phyloP scores from a whole-genome alignment of 2,329 filamentous ascomycete species.

The Fusarium tuaranense region DNA sequence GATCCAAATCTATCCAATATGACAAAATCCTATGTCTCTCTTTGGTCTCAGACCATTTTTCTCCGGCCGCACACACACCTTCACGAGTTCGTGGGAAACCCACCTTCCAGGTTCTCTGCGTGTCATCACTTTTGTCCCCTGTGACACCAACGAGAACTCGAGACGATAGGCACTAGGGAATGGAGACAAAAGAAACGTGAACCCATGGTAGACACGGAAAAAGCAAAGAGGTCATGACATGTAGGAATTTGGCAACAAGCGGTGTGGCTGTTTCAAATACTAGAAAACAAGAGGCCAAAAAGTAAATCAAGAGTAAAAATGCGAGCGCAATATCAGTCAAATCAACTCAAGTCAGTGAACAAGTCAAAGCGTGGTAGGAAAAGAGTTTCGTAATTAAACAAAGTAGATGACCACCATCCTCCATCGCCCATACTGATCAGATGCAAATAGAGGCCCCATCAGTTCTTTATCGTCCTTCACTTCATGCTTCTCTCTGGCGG shows the following conservation, averaged over 20 bases:
- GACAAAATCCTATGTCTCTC: neutral
- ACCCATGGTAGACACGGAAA: constrained; percentile 22
- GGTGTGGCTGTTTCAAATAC: constrained; percentile 6
- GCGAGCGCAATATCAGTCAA: constrained; percentile 14
- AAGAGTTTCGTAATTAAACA: constrained; percentile 63
- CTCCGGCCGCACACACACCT: neutral
- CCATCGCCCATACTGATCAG: constrained; percentile 47
- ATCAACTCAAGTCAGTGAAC: constrained; percentile 5
- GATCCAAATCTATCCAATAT: neutral
- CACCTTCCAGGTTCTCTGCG: neutral
- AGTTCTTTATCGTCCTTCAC: constrained; percentile 34
- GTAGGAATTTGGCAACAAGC: neutral
- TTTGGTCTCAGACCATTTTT: neutral
- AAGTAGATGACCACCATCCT: constrained; percentile 60
- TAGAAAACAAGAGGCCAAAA: constrained; percentile 7
- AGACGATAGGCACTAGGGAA: neutral
- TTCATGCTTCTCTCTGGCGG: constrained; percentile 30
- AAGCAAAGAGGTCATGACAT: neutral
- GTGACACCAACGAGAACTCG: neutral
- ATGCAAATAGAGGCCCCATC: constrained; percentile 44
- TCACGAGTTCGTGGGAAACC: neutral
- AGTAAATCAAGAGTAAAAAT: constrained; percentile 21
- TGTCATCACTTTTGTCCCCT: neutral
- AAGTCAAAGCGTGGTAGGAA: constrained; percentile 40
- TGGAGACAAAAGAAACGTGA: constrained; percentile 11